These are phyloP conservation scores for Groenewaldozyma sp. DNA, from an alignment of 1,139 yeast species.

Conservation along the genomic window DNA sequence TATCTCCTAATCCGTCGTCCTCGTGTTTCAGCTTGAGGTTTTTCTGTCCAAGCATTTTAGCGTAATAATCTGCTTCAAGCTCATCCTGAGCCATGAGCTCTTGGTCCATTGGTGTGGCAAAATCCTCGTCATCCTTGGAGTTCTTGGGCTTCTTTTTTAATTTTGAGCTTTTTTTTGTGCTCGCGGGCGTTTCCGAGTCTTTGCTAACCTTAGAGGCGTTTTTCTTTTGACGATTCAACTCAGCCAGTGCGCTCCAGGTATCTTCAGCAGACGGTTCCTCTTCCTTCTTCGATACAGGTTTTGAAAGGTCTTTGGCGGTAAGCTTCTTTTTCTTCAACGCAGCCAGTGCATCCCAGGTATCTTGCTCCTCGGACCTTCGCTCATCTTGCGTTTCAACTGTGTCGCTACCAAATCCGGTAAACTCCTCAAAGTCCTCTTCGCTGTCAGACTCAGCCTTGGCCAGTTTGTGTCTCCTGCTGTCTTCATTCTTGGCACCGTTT, in stretches of 20 bases:
- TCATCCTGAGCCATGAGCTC: slow-evolving; percentile 53
- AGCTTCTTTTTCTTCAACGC: not conserved
- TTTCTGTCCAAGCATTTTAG: slow-evolving; percentile 70
- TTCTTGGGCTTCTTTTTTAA: slow-evolving; percentile 11
- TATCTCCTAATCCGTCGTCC: slow-evolving; percentile 62
- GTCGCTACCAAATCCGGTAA: not conserved
- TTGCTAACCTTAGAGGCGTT: slow-evolving; percentile 7
- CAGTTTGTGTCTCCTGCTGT: not conserved
- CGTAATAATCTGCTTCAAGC: slow-evolving; percentile 72
- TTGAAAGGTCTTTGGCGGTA: too few relatives aligned
- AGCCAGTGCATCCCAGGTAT: slow-evolving; percentile 13
- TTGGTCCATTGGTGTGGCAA: slow-evolving; percentile 15
- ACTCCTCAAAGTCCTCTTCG: slow-evolving; percentile 2
- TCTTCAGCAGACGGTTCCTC: slow-evolving; percentile 7
- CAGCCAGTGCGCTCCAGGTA: slow-evolving; percentile 5
- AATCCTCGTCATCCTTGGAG: slow-evolving; percentile 14
- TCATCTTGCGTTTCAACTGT: too few relatives aligned
- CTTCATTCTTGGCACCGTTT: not conserved
- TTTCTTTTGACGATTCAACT: slow-evolving; percentile 5
- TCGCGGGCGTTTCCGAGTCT: not conserved
- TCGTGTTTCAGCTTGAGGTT: slow-evolving; percentile 45
- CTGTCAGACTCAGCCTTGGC: slow-evolving; percentile 4
- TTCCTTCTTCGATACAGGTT: slow-evolving; percentile 15
- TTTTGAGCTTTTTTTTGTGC: slow-evolving; percentile 4
- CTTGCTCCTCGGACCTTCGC: too few relatives aligned